Percentiles rank a stretch among this genome's conserved stretches.
These are phyloP conservation scores for Colletotrichum phormii DNA, from an alignment of 2,329 filamentous ascomycete genomes.

Conservation along the genomic window DNA sequence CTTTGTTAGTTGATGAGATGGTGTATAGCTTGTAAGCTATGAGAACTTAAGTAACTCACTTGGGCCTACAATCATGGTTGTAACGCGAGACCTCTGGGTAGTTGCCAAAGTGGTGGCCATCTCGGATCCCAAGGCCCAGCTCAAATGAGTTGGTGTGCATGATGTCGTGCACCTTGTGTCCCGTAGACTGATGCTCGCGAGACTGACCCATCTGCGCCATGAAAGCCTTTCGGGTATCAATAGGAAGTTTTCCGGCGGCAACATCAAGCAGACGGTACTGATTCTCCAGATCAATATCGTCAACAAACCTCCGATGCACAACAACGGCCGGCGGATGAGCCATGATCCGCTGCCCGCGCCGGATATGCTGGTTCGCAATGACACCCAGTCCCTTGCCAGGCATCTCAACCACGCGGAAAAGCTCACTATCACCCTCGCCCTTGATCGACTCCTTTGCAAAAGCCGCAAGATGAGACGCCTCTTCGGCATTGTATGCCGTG, in stretches of 20 bases:
- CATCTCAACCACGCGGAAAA: constrained; percentile 36
- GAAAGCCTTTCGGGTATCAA: constrained; percentile 38
- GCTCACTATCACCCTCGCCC: constrained; percentile 9
- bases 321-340: constrained; percentile 44
- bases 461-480: constrained; percentile 22
- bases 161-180: constrained; percentile 43
- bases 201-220: constrained; percentile 42
- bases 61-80: constrained; percentile 51
- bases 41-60: constrained; percentile 40
- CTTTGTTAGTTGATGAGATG: constrained; percentile 41
- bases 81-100: constrained; percentile 41
- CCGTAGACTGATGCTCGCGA: constrained; percentile 28
- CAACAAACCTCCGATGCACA: constrained; percentile 40
- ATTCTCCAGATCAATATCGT: constrained; percentile 37
- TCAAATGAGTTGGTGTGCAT: constrained; percentile 50
- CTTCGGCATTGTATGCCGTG: constrained; percentile 39
- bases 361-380: constrained; percentile 45
- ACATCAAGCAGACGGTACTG: constrained; percentile 44
- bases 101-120: constrained; percentile 42
- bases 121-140: constrained; percentile 31
- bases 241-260: constrained; percentile 42
- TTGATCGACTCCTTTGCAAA: neutral
- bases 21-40: neutral
- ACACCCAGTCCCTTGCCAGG: constrained; percentile 47
- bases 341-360: constrained; percentile 47